Percentiles rank a stretch among this genome's conserved stretches.
phyloP scores from a whole-genome alignment of 345 rosid species.

The Salix koriyanagi region DNA sequence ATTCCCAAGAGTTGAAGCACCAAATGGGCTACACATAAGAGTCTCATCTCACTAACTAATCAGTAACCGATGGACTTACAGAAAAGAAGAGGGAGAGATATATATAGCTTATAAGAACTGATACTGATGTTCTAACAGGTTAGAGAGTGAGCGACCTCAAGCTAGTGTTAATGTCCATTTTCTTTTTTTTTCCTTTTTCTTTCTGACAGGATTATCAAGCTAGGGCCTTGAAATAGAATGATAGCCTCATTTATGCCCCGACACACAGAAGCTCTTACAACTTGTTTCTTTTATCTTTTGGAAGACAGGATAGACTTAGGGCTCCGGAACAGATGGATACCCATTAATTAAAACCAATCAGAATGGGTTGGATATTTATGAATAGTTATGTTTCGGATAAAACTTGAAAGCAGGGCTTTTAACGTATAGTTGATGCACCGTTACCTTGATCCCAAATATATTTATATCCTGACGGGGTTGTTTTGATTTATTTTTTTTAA shows the following conservation, averaged over 20 bases:
- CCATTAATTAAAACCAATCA: too few relatives aligned
- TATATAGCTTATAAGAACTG: constrained; percentile 9
- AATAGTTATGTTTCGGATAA: too few relatives aligned
- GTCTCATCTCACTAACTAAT: constrained; percentile 46
- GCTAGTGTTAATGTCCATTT: constrained; percentile 1
- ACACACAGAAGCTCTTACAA: neutral
- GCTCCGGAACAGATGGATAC: too few relatives aligned
- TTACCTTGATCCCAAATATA: too few relatives aligned
- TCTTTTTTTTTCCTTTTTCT: neutral
- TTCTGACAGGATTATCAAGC: neutral
- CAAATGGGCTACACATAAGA: constrained; percentile 77
- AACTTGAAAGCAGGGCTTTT: too few relatives aligned
- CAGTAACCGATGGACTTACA: constrained; percentile 15
- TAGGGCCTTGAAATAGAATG: neutral
- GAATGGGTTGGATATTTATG: too few relatives aligned
- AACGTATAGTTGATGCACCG: too few relatives aligned
- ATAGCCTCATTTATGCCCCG: neutral
- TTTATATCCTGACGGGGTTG: too few relatives aligned
- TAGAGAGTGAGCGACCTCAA: constrained; percentile 15
- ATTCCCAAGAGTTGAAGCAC: constrained; percentile 94
- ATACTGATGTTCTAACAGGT: constrained; percentile 21
- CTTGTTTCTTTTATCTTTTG: neutral
- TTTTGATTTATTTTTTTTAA: too few relatives aligned
- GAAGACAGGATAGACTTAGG: too few relatives aligned
- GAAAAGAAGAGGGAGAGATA: constrained; percentile 4